Base-by-base conservation (phyloP, 1,139 yeast species). In the Yamadazyma friedrichii region DNA sequence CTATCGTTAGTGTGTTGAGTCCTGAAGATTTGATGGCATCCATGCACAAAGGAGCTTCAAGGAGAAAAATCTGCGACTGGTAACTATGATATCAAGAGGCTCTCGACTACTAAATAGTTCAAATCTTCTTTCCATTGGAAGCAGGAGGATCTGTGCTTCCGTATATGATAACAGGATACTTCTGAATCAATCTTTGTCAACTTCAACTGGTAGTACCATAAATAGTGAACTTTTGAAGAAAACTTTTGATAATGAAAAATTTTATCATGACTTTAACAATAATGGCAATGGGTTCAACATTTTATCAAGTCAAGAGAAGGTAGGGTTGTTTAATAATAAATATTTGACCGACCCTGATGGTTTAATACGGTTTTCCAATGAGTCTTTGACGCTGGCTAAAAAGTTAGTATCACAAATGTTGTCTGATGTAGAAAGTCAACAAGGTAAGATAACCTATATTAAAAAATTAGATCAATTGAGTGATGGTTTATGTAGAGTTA, bases 401-500 rank as follows among this genome's bases (percentile, higher is more conserved):
- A 54, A 56, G 3, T 63, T 89, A 36, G 88, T 87, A 0, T 59
- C 64, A 0, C 61, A 70, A 15, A 78, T 91, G 70, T 64, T 80
- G 10, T 49, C 54, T 5, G 83, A 80, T 36, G 66, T 60, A 16
- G 46, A 54, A 13, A 58, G 62, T 16, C 62, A 61, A 2, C 65
- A 67, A 15, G 88, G 84, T 1, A 62, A 77, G 37, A 54, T 67
- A 28, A 61, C 68, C 11, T 87, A 80, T 45, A 79, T 93, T 41
- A 57, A 80, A 39, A 80, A 82, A 41, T 65, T 93, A 46, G 99
- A 93, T 59, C 81, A 89, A 50, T 66, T 94, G 33, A 86, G 96
- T 53, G 98, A 93, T 59, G 77, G 86, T 15, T 64, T 93, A 33
- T 93, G 99, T 59, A 78, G 96, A 45, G 98, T 88, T 8, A 91